A percentile compares a stretch with the other conserved stretches of the same genome.
Evolutionary conservation across 2,329 filamentous ascomycete genomes (phyloP).

Genomic region (Neocatenulostroma microsporum): DNA sequence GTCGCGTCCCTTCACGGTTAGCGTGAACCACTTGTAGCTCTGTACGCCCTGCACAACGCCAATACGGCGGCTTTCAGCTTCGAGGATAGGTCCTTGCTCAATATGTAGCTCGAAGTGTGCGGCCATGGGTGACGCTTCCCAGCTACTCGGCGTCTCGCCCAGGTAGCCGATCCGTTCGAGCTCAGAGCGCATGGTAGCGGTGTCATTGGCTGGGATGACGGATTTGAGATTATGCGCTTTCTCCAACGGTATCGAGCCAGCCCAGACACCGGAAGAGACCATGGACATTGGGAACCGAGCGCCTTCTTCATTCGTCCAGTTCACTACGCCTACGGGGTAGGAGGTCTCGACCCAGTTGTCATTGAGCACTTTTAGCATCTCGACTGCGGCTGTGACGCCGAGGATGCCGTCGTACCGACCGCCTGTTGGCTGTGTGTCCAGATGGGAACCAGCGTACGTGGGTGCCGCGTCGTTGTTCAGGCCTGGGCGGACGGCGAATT

Average conservation of each 20-base stretch:
- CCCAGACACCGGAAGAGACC: conserved; percentile 69
- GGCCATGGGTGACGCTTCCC: conserved; percentile 56
- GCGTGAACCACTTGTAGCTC: conserved; percentile 65
- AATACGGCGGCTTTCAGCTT: conserved; percentile 55
- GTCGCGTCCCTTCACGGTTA: conserved; percentile 59
- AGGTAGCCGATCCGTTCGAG: conserved; percentile 65
- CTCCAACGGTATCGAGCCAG: conserved; percentile 56
- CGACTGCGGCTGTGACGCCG: conserved; percentile 64
- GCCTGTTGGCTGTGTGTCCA: conserved; percentile 50
- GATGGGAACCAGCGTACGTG: conserved; percentile 40
- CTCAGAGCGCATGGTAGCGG: conserved; percentile 58
- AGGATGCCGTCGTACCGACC: conserved; percentile 71
- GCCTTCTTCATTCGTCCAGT: conserved; percentile 79
- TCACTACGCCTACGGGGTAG: conserved; percentile 65
- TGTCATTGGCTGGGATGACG: conserved; percentile 48
- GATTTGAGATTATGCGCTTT: conserved; percentile 56
- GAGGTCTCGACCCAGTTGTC: conserved; percentile 62
- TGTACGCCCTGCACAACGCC: conserved; percentile 67
- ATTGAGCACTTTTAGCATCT: conserved; percentile 60
- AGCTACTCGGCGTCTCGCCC: conserved; percentile 49
- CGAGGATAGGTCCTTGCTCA: conserved; percentile 71
- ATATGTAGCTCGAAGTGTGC: conserved; percentile 81
- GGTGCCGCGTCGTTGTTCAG: conserved; percentile 43
- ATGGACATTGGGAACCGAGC: conserved; percentile 71
- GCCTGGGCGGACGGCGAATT: conserved; percentile 65